phyloP scores from a whole-genome alignment of 2,329 filamentous ascomycete genomes.

The Harringtonia aguacate region DNA sequence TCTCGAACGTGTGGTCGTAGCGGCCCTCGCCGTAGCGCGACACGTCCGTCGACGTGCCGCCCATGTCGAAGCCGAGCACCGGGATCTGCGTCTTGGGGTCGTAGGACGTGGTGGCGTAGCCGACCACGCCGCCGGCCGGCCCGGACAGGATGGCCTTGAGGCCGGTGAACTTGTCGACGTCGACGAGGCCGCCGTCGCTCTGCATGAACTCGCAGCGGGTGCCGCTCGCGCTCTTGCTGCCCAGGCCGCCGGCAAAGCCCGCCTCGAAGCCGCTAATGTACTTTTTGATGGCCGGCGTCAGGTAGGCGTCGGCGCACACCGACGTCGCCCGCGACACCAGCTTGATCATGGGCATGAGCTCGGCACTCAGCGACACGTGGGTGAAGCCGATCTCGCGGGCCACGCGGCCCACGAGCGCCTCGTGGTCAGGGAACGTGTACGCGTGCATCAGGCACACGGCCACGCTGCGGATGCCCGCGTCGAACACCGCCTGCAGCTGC shows the following conservation, averaged over 20 bases:
- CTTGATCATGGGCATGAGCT: slow-evolving; percentile 87
- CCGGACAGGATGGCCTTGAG: slow-evolving; percentile 79
- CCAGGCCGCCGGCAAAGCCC: slow-evolving; percentile 71
- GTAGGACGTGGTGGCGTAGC: slow-evolving; percentile 85
- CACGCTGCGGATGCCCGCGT: slow-evolving; percentile 65
- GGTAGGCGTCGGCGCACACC: slow-evolving; percentile 69
- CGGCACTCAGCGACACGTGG: slow-evolving; percentile 71
- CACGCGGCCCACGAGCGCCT: slow-evolving; percentile 64
- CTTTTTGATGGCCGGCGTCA: slow-evolving; percentile 68
- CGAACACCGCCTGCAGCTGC: slow-evolving; percentile 56
- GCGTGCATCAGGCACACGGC: slow-evolving; percentile 88
- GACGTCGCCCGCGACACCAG: slow-evolving; percentile 65
- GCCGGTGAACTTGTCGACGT: slow-evolving; percentile 74
- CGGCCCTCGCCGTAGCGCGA: slow-evolving; percentile 76
- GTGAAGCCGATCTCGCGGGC: slow-evolving; percentile 72
- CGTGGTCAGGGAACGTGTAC: slow-evolving; percentile 83
- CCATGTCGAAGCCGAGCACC: slow-evolving; percentile 95
- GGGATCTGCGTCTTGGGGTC: slow-evolving; percentile 72
- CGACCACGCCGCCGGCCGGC: slow-evolving; percentile 86
- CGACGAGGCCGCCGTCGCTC: slow-evolving; percentile 64
- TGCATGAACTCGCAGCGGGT: slow-evolving; percentile 92
- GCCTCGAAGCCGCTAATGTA: slow-evolving; percentile 65
- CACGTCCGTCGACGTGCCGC: slow-evolving; percentile 85
- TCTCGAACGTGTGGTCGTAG: slow-evolving; percentile 91
- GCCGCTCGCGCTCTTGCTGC: slow-evolving; percentile 61